Evolutionary conservation across 345 rosid genomes (phyloP).

Genomic region (rapeseed (Brassica napus)): DNA sequence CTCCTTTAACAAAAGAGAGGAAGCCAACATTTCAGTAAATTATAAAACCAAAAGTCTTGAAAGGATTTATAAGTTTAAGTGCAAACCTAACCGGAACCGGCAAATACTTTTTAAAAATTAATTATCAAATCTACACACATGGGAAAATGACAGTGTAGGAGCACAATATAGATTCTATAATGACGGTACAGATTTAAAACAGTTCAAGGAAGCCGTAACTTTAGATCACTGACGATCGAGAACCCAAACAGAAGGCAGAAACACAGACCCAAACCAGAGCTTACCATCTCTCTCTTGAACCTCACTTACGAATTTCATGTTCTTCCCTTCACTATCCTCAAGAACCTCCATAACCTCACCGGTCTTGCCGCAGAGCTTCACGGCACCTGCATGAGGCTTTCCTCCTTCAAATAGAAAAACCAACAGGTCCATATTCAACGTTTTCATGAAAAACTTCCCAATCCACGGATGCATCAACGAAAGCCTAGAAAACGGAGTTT

Average conservation of each 20-base stretch:
- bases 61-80: neutral
- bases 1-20: neutral
- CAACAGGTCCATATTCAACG: slow-evolving; percentile 47
- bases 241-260: slow-evolving; percentile 56
- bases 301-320: slow-evolving; percentile 60
- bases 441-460: slow-evolving; percentile 46
- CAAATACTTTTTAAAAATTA: neutral
- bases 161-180: neutral
- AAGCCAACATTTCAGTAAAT: neutral
- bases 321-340: slow-evolving; percentile 58
- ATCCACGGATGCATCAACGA: slow-evolving; percentile 41
- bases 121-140: slow-evolving; percentile 14
- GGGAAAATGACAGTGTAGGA: slow-evolving; percentile 5
- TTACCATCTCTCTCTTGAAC: slow-evolving; percentile 59
- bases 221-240: slow-evolving; percentile 31
- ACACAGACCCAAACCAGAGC: slow-evolving; percentile 45
- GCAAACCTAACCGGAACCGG: neutral
- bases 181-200: neutral
- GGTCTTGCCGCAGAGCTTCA: slow-evolving; percentile 49
- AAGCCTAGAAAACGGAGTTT: slow-evolving; percentile 44
- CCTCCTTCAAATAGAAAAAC: slow-evolving; percentile 53
- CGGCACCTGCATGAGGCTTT: slow-evolving; percentile 57
- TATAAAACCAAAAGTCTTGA: neutral
- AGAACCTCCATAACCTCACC: slow-evolving; percentile 55
- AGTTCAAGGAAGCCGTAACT: neutral